These are phyloP conservation scores for Colletotrichum tanaceti DNA, from an alignment of 2,329 filamentous ascomycete genomes.

Conservation along the genomic window DNA sequence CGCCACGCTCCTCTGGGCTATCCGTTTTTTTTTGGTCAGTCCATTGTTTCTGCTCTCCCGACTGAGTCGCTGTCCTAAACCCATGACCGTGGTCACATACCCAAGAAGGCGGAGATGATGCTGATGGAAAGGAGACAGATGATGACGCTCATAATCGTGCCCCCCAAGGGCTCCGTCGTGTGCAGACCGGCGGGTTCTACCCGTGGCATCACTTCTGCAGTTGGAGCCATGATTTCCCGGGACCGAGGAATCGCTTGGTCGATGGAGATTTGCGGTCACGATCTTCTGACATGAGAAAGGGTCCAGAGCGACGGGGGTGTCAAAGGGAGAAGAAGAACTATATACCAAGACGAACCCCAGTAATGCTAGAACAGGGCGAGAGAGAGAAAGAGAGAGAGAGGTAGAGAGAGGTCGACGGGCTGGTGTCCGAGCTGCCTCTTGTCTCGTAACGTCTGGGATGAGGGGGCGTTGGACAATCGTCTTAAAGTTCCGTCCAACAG, in stretches of 20 bases:
- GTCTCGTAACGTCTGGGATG: conserved; percentile 37
- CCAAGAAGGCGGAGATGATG: conserved; percentile 52
- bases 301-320: background rate
- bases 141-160: conserved; percentile 51
- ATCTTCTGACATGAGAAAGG: conserved; percentile 21
- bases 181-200: conserved; percentile 27
- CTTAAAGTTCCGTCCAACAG: conserved; percentile 39
- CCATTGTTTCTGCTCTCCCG: background rate
- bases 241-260: conserved; percentile 5
- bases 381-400: too few relatives aligned
- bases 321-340: conserved; percentile 31
- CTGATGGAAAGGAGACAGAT: conserved; percentile 51
- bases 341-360: conserved; percentile 32
- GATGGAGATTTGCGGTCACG: conserved; percentile 19
- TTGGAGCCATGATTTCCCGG: conserved; percentile 35
- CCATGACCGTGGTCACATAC: conserved; percentile 44
- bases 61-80: background rate
- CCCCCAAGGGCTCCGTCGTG: conserved; percentile 48
- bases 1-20: conserved; percentile 53
- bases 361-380: conserved; percentile 9
- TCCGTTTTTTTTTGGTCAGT: conserved; percentile 37
- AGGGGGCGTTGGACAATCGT: conserved; percentile 5
- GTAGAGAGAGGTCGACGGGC: conserved; percentile 25
- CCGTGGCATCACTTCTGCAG: conserved; percentile 6
- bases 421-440: conserved; percentile 35